Conservation (phyloP, 805 yeast genomes). For the Tetrapisispora arboricola region DNA sequence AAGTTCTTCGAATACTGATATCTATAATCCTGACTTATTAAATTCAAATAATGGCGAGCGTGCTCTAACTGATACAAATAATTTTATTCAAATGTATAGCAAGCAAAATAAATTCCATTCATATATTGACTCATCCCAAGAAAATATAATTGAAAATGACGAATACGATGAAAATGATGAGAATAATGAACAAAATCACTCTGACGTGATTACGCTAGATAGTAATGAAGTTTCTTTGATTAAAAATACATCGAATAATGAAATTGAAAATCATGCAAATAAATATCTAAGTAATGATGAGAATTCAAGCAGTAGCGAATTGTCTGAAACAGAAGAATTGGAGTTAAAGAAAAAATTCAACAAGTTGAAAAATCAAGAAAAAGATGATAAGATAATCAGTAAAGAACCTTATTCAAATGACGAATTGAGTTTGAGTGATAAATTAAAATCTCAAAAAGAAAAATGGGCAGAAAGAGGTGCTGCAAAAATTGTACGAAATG, state of each 20-base stretch:
- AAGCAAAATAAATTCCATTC: neutral
- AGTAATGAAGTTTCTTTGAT: slow-evolving; percentile 3
- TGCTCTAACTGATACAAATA: slow-evolving; percentile 26
- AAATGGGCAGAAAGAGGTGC: slow-evolving; percentile 54
- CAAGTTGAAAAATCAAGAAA: neutral
- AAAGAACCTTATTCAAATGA: slow-evolving; percentile 2
- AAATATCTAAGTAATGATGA: neutral
- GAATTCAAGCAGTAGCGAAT: neutral
- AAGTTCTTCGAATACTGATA: slow-evolving; percentile 18
- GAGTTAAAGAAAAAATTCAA: neutral
- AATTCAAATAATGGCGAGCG: slow-evolving; percentile 11
- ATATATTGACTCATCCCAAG: neutral
- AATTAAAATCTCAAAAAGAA: slow-evolving; percentile 23
- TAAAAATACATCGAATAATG: slow-evolving; percentile 2
- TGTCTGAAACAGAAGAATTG: neutral
- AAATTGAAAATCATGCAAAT: neutral
- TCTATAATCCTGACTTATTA: slow-evolving; percentile 8
- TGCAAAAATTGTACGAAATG: slow-evolving; percentile 41
- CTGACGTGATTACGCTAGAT: slow-evolving; percentile 7
- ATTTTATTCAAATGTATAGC: slow-evolving; percentile 18
- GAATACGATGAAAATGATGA: neutral
- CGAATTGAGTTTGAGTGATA: slow-evolving; percentile 15
- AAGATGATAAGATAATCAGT: neutral
- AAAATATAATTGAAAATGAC: neutral
- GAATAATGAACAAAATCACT: slow-evolving; percentile 2